Base-by-base conservation (phyloP, 1,284 basidiomycete genomes). In the Schizopora paradoxa region DNA sequence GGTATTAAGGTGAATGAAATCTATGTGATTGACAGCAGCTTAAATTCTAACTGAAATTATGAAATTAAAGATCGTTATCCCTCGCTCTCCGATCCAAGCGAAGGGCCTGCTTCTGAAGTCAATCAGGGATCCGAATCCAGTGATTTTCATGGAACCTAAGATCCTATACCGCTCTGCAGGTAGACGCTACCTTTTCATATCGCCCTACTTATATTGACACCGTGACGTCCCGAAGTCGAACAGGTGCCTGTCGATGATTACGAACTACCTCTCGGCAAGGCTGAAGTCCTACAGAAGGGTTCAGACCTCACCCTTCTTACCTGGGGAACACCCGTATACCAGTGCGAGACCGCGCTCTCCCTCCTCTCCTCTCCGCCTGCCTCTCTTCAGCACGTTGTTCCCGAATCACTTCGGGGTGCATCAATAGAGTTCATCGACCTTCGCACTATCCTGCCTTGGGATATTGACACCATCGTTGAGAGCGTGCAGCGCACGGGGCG, bases 71-170 rank as follows among this genome's bases (percentile, higher is more conserved):
- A 66, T 92, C 41, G 90, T 96, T 7, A 87, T 97, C 31, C 93
- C 93, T 2, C 82, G 93, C 13, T 91, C 89, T 2, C 94, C 93
- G 0, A 82, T 94, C 29, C 94, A 97, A 70, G 93, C 92, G 16
- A 97, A 97, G 65, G 93, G 93, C 1, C 69, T 97, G 1, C 68
- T 97, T 5, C 72, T 95, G 4, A 77, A 81, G 3, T 82, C 91
- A 0, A 90, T 97, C 47, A 78, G 91, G 35, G 92, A 96, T 59
- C 88, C 90, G 0, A 94, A 95, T 58, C 94, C 94, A 0, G 87
- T 92, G 5, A 79, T 97, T 40, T 92, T 97, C 64, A 86, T 97
- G 75, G 93, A 97, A 65, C 93, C 93, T 7, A 97, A 97, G 63
- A 76, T 92, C 47, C 69, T 94, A 5, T 93, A 93, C 60, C 79